Percentiles rank a stretch among this genome's conserved stretches.
These are phyloP conservation scores for Jatropha multifida DNA, from an alignment of 441 rosid species.

Conservation along the genomic window DNA sequence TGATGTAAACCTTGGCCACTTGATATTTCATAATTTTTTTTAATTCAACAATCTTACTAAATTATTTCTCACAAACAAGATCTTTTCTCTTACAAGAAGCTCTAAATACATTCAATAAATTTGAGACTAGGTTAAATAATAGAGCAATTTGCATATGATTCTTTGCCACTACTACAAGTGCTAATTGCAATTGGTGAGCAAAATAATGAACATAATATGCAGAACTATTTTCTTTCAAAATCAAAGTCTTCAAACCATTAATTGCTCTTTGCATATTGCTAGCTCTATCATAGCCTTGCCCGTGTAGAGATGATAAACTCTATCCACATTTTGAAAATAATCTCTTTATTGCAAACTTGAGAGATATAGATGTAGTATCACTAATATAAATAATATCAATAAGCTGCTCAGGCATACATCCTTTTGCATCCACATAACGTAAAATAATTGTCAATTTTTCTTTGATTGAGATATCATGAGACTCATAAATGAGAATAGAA, in stretches of 20 bases:
- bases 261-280: background rate
- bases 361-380: background rate
- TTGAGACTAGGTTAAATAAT: background rate
- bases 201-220: background rate
- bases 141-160: background rate
- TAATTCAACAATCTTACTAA: background rate
- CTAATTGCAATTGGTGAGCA: background rate
- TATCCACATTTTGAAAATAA: background rate
- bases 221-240: background rate
- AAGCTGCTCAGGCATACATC: background rate
- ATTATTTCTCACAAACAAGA: background rate
- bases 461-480: background rate
- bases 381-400: background rate
- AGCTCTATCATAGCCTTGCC: background rate
- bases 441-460: background rate
- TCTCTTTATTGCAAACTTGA: background rate
- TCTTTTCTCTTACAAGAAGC: background rate
- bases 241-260: background rate
- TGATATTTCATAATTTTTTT: background rate
- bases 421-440: background rate
- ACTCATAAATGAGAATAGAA: background rate
- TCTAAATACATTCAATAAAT: background rate
- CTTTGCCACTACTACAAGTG: background rate
- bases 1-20: background rate
- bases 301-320: background rate